These are phyloP conservation scores for Microdochium nivale DNA, from an alignment of 2,329 filamentous ascomycete species.

Conservation along the genomic window DNA sequence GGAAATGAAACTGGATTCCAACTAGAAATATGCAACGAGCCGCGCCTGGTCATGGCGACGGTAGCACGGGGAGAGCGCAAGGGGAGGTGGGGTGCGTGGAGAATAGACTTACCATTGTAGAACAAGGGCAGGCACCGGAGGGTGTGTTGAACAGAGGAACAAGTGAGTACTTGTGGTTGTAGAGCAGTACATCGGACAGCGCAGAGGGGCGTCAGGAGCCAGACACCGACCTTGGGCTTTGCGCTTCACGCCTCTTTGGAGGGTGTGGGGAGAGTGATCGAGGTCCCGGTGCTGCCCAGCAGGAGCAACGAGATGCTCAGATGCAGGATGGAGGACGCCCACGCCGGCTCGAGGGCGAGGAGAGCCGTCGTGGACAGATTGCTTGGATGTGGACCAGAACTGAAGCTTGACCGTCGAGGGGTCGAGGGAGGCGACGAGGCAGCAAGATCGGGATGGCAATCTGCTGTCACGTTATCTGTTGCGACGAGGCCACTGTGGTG, in stretches of 20 bases:
- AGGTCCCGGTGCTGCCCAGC: not conserved
- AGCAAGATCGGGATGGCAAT: too few species aligned
- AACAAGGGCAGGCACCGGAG: conserved; percentile 10
- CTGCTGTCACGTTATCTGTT: too few species aligned
- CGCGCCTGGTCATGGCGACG: conserved; percentile 13
- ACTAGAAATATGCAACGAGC: conserved; percentile 15
- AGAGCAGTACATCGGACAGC: conserved; percentile 13
- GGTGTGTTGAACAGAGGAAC: conserved; percentile 23
- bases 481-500: too few species aligned
- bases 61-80: conserved; percentile 9
- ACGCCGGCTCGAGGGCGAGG: not conserved
- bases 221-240: conserved; percentile 17
- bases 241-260: conserved; percentile 15
- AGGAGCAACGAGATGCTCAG: not conserved
- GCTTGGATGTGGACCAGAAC: too few species aligned
- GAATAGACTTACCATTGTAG: conserved; percentile 25
- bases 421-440: too few species aligned
- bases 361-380: too few species aligned
- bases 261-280: conserved; percentile 16
- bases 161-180: conserved; percentile 17
- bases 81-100: conserved; percentile 10
- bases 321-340: not conserved
- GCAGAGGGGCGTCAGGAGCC: conserved; percentile 7
- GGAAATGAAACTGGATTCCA: conserved; percentile 15
- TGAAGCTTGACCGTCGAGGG: too few species aligned